Conservation (phyloP, 1,139 yeast species). For the Candida sanyaensis region DNA sequence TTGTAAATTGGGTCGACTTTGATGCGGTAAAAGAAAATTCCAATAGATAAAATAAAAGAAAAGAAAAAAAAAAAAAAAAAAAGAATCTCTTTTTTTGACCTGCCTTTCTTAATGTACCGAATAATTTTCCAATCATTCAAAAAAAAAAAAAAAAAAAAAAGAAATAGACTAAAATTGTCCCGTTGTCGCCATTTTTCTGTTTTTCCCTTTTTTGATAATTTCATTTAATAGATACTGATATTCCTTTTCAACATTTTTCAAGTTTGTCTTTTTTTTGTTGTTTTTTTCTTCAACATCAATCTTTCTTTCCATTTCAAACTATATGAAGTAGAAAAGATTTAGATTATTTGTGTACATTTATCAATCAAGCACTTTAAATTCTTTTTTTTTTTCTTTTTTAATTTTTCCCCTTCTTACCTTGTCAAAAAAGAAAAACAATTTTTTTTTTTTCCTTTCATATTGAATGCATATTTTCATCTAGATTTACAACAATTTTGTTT, state of each 20-base stretch:
- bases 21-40: too few relatives aligned
- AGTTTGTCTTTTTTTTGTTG: background rate
- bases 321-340: too few relatives aligned
- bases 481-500: background rate
- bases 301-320: too few relatives aligned
- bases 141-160: background rate
- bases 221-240: too few relatives aligned
- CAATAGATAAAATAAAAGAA: too few relatives aligned
- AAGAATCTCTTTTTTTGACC: background rate
- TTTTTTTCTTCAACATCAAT: too few relatives aligned
- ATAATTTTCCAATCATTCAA: background rate
- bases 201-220: background rate
- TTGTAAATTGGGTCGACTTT: too few relatives aligned
- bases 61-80: background rate
- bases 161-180: background rate
- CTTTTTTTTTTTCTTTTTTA: background rate
- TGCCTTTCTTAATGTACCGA: background rate
- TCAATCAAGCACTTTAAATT: background rate
- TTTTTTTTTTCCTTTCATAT: background rate
- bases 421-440: too few relatives aligned
- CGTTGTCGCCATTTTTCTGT: background rate
- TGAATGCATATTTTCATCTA: constrained; percentile 1
- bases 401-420: background rate
- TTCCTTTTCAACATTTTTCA: background rate
- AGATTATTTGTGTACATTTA: too few relatives aligned